Conservation (phyloP, 495 filamentous ascomycete species). For the Geoglossum glabrum region DNA sequence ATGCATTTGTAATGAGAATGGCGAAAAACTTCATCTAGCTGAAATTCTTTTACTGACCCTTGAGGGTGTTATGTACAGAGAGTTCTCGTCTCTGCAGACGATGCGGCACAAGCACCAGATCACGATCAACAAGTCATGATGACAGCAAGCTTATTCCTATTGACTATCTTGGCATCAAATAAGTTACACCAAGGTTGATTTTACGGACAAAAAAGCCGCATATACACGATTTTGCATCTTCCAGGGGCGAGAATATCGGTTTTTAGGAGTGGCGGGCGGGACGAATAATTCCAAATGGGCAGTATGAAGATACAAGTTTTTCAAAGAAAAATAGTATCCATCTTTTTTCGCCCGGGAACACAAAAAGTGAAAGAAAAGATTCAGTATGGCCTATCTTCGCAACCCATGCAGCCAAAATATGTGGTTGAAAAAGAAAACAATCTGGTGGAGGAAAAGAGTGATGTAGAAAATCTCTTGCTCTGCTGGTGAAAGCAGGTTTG, state of each 20-base stretch:
- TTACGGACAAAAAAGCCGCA: neutral
- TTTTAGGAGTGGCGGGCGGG: neutral
- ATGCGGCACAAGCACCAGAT: neutral
- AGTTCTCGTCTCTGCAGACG: no score
- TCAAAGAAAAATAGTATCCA: neutral
- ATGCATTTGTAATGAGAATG: no score
- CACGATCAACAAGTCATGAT: neutral
- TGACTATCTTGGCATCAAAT: neutral
- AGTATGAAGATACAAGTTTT: neutral
- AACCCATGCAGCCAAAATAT: neutral
- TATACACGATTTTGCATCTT: neutral
- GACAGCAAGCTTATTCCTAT: neutral
- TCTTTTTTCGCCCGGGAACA: neutral
- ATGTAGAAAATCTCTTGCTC: neutral
- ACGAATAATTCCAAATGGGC: neutral
- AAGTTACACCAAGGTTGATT: neutral
- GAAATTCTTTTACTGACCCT: no score
- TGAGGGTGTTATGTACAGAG: no score
- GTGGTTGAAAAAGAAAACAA: neutral
- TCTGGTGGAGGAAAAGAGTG: neutral
- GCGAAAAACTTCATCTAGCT: no score
- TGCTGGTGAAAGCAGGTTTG: neutral
- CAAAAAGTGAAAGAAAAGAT: neutral
- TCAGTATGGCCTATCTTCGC: neutral
- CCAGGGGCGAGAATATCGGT: neutral